phyloP scores from a whole-genome alignment of 768 basidiomycete genomes.

The Porphyrellus cyaneotinctus region DNA sequence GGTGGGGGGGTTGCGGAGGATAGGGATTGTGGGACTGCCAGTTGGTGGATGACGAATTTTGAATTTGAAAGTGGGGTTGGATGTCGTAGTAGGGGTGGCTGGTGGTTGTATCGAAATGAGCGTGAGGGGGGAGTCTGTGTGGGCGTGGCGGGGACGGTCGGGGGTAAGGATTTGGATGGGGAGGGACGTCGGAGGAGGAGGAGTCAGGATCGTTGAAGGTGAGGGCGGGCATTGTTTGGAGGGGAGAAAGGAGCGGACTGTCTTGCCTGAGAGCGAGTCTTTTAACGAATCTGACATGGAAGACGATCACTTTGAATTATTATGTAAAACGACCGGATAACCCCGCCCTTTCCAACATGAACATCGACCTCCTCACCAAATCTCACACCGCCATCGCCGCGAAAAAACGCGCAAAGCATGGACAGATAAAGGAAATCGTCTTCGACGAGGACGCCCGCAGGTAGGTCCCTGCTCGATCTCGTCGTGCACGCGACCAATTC shows the following conservation, averaged over 20 bases:
- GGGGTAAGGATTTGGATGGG: slow-evolving; percentile 18
- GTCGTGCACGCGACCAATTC: slow-evolving; percentile 14
- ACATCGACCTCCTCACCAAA: slow-evolving; percentile 55
- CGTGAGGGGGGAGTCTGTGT: slow-evolving; percentile 17
- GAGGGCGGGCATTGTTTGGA: slow-evolving; percentile 30
- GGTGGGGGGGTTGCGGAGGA: slow-evolving; percentile 34
- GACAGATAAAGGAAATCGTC: slow-evolving; percentile 73
- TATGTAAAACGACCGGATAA: slow-evolving; percentile 26
- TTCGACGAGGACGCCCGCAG: slow-evolving; percentile 86
- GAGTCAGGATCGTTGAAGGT: slow-evolving; percentile 13
- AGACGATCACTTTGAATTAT: slow-evolving; percentile 25
- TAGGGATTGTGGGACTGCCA: slow-evolving; percentile 42
- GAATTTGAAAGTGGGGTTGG: slow-evolving; percentile 9
- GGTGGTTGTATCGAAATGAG: slow-evolving; percentile 23
- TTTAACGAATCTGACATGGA: slow-evolving; percentile 28
- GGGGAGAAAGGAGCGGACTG: slow-evolving; percentile 21
- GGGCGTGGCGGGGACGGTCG: slow-evolving; percentile 18
- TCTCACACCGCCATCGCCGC: slow-evolving; percentile 61
- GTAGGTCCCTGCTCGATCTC: slow-evolving; percentile 35
- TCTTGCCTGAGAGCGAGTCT: slow-evolving; percentile 35
- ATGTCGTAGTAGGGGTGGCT: slow-evolving; percentile 15
- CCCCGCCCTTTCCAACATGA: slow-evolving; percentile 31
- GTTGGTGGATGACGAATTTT: slow-evolving; percentile 19
- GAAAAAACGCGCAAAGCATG: slow-evolving; percentile 60
- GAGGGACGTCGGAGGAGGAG: background rate